These are phyloP conservation scores for Cunninghamia lanceolata DNA, from an alignment of 75 land plant species.

Conservation along the genomic window DNA sequence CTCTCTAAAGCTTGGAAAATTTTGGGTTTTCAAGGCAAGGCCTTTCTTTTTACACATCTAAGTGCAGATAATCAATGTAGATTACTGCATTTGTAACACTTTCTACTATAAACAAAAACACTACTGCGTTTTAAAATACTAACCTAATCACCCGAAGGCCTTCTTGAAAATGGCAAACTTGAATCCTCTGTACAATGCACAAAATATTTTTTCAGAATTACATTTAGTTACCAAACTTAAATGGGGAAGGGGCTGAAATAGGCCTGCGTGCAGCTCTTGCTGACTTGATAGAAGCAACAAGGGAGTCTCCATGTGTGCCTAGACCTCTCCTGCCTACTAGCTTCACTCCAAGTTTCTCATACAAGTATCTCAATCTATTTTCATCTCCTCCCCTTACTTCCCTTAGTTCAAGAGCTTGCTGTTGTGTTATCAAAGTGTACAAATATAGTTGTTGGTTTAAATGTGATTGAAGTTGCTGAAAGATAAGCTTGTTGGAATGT, in stretches of 20 bases:
- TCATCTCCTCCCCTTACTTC: slow-evolving; percentile 97
- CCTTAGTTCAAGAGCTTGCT: slow-evolving; percentile 91
- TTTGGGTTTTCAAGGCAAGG: neutral
- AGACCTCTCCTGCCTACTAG: slow-evolving; percentile 93
- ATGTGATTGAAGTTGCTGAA: slow-evolving; percentile 73
- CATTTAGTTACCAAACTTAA: neutral
- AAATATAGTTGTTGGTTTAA: slow-evolving; percentile 69
- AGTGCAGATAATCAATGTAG: neutral
- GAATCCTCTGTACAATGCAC: neutral
- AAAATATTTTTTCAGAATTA: neutral
- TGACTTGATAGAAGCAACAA: slow-evolving; percentile 80
- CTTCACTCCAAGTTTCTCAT: slow-evolving; percentile 87
- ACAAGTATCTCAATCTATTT: slow-evolving; percentile 60
- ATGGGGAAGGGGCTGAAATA: slow-evolving; percentile 12
- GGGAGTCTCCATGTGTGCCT: slow-evolving; percentile 77
- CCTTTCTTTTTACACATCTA: neutral
- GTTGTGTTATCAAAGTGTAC: slow-evolving; percentile 78
- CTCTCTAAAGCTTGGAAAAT: neutral
- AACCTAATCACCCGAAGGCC: neutral
- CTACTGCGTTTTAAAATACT: slow-evolving; percentile 3
- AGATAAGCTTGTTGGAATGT: slow-evolving; percentile 54
- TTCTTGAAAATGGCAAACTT: neutral
- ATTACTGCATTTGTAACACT: neutral
- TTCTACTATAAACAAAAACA: neutral
- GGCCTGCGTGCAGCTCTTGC: slow-evolving; percentile 54